These are phyloP conservation scores for Acanthamoeba culbertsoni DNA, from an alignment of 208 protist species.

Conservation along the genomic window DNA sequence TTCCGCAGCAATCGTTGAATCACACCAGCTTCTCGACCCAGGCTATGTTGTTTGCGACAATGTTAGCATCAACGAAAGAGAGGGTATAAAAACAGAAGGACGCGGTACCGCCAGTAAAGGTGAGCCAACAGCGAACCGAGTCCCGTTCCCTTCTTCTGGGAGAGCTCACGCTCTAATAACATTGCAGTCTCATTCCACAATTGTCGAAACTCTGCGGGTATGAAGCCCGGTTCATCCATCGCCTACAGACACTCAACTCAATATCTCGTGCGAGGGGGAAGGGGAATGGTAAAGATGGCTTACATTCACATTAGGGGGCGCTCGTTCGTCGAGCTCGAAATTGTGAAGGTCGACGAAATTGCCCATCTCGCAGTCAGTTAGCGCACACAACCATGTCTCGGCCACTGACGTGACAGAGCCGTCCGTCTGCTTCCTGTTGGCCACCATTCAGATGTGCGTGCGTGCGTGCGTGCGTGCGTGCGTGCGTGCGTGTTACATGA, in stretches of 20 bases:
- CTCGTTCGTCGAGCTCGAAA: neutral
- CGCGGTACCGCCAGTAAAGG: slow-evolving; percentile 2
- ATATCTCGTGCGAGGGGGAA: neutral
- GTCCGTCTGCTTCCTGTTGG: neutral
- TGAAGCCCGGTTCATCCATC: neutral
- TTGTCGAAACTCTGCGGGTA: neutral
- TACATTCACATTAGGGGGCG: neutral
- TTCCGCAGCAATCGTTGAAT: slow-evolving; percentile 57
- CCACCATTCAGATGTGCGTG: neutral
- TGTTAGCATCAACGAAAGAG: neutral
- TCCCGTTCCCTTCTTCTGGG: neutral
- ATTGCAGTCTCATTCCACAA: neutral
- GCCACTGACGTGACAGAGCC: neutral
- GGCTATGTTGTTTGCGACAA: slow-evolving; percentile 21
- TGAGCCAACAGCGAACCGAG: neutral
- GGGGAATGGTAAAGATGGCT: neutral
- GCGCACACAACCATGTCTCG: neutral
- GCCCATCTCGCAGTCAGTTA: neutral
- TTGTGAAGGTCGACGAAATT: neutral
- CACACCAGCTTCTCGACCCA: slow-evolving; percentile 53
- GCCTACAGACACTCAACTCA: neutral
- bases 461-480: neutral
- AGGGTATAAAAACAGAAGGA: neutral
- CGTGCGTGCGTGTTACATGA: neutral
- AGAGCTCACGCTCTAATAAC: neutral